phyloP scores from a whole-genome alignment of 2,329 filamentous ascomycete genomes.

The Tolypocladium nubicola region DNA sequence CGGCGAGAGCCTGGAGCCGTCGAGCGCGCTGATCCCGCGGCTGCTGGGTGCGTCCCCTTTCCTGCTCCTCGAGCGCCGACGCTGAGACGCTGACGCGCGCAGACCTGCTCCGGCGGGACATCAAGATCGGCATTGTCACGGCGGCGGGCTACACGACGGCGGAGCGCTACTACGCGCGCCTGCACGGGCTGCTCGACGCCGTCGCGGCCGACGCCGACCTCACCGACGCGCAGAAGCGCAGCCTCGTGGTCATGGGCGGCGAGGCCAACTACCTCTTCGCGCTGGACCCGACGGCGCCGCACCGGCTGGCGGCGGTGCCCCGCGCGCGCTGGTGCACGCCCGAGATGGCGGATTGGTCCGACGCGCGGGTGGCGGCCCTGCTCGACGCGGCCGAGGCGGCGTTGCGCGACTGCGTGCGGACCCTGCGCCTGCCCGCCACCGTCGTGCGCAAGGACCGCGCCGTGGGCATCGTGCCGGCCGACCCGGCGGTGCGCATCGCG shows the following conservation, averaged over 20 bases:
- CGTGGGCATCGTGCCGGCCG: slow-evolving; percentile 62
- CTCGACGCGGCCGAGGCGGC: slow-evolving; percentile 47
- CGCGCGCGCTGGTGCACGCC: slow-evolving; percentile 62
- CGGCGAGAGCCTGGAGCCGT: slow-evolving; percentile 64
- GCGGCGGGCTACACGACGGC: slow-evolving; percentile 90
- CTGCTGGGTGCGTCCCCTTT: slow-evolving; percentile 32
- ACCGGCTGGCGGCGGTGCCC: slow-evolving; percentile 59
- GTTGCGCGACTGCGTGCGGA: slow-evolving; percentile 68
- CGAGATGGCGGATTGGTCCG: slow-evolving; percentile 70
- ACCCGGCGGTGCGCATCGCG: slow-evolving; percentile 54
- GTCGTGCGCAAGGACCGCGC: slow-evolving; percentile 83
- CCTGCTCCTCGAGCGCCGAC: not conserved
- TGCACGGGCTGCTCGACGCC: slow-evolving; percentile 78
- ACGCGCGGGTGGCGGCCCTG: no score
- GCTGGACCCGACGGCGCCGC: slow-evolving; percentile 53
- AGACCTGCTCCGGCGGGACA: slow-evolving; percentile 65
- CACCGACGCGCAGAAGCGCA: slow-evolving; percentile 57
- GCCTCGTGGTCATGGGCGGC: slow-evolving; percentile 85
- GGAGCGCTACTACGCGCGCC: slow-evolving; percentile 72
- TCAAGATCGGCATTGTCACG: slow-evolving; percentile 90
- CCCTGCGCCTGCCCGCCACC: slow-evolving; percentile 67
- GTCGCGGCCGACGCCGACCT: slow-evolving; percentile 51
- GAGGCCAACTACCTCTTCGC: slow-evolving; percentile 94
- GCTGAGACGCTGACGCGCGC: slow-evolving; percentile 1
- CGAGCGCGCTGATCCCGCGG: slow-evolving; percentile 65